phyloP scores from a whole-genome alignment of 345 rosid genomes.

The Excoecaria agallocha region DNA sequence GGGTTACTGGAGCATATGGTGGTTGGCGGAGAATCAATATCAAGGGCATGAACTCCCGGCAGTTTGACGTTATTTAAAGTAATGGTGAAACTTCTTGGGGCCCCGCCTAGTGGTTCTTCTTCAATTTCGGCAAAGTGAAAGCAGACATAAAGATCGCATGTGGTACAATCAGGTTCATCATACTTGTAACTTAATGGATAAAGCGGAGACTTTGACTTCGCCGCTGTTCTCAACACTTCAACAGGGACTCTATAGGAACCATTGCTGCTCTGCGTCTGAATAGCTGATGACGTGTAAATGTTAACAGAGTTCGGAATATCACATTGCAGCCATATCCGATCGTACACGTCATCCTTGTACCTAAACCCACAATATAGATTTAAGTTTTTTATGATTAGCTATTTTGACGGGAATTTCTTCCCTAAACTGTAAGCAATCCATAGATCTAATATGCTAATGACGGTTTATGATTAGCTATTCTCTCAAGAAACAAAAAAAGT shows the following conservation, averaged over 20 bases:
- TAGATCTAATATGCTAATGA: too few species aligned
- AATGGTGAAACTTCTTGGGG: constrained; percentile 40
- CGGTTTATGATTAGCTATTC: too few species aligned
- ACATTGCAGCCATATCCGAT: background rate
- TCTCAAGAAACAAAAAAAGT: too few species aligned
- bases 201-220: too few species aligned
- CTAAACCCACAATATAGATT: too few species aligned
- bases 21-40: too few species aligned
- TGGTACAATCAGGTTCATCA: constrained; percentile 9
- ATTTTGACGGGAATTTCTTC: too few species aligned
- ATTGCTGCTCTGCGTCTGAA: too few species aligned
- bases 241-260: constrained; percentile 29
- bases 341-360: background rate
- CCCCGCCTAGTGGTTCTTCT: constrained; percentile 30
- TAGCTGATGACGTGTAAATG: too few species aligned
- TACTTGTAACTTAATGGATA: constrained; percentile 28
- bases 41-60: too few species aligned
- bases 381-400: too few species aligned
- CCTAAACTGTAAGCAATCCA: too few species aligned
- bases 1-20: background rate
- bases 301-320: background rate
- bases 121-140: constrained; percentile 49
- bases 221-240: constrained; percentile 8
- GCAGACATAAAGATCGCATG: constrained; percentile 35
- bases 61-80: constrained; percentile 36